Conservation (phyloP, 192 early-diverging fungal species). For the Linnemannia elongata region DNA sequence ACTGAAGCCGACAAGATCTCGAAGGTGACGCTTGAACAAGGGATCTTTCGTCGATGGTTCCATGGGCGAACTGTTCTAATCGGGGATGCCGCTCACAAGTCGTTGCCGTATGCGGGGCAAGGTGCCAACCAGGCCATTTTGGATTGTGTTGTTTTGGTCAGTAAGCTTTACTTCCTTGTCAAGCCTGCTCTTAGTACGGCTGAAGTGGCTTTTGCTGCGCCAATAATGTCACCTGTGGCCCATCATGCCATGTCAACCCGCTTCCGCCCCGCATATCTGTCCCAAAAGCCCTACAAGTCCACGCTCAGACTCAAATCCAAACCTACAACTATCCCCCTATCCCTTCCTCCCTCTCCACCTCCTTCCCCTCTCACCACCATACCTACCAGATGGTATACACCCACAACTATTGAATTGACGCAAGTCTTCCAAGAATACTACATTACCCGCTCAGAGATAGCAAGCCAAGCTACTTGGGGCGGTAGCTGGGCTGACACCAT, state of each 20-base stretch:
- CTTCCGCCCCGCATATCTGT: neutral
- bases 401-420: neutral
- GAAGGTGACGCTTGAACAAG: conserved; percentile 27
- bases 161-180: neutral
- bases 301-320: neutral
- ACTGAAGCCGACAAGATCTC: conserved; percentile 5
- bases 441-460: neutral
- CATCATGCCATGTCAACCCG: neutral
- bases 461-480: neutral
- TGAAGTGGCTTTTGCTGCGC: neutral
- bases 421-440: conserved; percentile 8
- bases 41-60: conserved; percentile 25
- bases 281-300: neutral
- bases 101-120: conserved; percentile 13
- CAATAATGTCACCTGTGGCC: neutral
- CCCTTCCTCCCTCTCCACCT: neutral
- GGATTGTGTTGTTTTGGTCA: neutral
- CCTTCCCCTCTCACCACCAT: neutral
- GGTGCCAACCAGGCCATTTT: conserved; percentile 24
- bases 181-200: neutral
- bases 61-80: conserved; percentile 26
- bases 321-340: neutral
- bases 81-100: conserved; percentile 33
- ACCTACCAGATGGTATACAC: neutral
- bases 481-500: neutral